These are phyloP conservation scores for Scenedesmus sp. DNA, from an alignment of 163 green algal genomes.

Conservation along the genomic window DNA sequence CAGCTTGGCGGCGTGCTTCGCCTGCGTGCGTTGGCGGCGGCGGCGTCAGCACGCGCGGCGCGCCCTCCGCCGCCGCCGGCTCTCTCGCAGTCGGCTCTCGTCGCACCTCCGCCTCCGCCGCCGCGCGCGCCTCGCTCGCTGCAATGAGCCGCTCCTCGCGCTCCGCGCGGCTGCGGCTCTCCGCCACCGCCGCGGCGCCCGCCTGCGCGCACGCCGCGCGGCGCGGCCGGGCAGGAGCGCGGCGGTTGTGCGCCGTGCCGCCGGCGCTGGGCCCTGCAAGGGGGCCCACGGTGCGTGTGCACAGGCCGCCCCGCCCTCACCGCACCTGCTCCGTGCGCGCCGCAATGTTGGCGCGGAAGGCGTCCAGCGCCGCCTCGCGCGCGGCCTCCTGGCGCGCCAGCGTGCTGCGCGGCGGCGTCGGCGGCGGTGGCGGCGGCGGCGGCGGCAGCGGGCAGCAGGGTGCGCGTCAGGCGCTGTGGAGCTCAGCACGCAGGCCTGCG, in stretches of 20 bases:
- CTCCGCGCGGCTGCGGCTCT: conserved; percentile 20
- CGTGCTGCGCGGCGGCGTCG: conserved; percentile 12
- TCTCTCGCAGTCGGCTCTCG: not conserved
- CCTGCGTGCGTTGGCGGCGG: conserved; percentile 1
- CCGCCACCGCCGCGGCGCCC: conserved; percentile 26
- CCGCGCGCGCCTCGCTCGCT: conserved; percentile 10
- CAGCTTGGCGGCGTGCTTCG: conserved; percentile 28
- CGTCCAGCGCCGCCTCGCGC: conserved; percentile 18
- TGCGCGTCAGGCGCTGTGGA: too few relatives aligned
- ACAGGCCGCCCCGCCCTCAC: too few relatives aligned
- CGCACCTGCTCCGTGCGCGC: conserved; percentile 11
- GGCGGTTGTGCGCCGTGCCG: too few relatives aligned
- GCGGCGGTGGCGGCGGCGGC: too few relatives aligned
- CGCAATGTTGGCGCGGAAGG: conserved; percentile 37
- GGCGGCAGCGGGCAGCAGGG: too few relatives aligned
- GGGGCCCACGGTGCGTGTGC: too few relatives aligned
- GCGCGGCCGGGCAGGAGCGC: too few relatives aligned
- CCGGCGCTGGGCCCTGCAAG: too few relatives aligned
- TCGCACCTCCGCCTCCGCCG: conserved; percentile 18
- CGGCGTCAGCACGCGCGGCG: not conserved
- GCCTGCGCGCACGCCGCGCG: too few relatives aligned
- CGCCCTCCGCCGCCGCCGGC: not conserved
- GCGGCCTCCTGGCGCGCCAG: conserved; percentile 36
- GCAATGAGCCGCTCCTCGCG: conserved; percentile 29
- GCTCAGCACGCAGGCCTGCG: too few relatives aligned